Evolutionary conservation across 2,329 filamentous ascomycete species (phyloP), one percentile per base, ranked within the genome.

Genomic region (Nemania sp.): DNA sequence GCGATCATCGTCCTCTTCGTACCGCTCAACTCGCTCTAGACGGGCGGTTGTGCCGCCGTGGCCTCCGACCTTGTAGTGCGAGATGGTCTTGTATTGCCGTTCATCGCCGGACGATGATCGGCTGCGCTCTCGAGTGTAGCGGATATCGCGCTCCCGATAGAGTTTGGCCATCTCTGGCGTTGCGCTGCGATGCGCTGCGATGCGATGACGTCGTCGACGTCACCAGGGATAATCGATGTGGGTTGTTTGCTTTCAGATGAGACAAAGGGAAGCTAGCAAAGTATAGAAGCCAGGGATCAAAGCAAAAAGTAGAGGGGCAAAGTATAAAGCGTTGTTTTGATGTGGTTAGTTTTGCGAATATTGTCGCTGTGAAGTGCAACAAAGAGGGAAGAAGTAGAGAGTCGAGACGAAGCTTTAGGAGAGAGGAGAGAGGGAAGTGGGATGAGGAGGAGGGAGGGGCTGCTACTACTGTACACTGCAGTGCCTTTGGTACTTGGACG

Each of bases 61-160:
- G n/a, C 67, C 67, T 13, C 67, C 67, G 29, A 74, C 72, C 45
- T 74, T 74, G 62, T 74, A 74, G 34, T 68, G 66, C 49, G 73
- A 62, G 34, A 62, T 71, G 39, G 64, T 62, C 61, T 70, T 73
- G 52, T 70, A 70, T 49, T 65, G 68, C 1, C 67, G 68, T 51
- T 68, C 69, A 2, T 74, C 72, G 9, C 67, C 71, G 32, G 67
- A 66, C 13, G 66, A 67, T 13, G 69, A 70, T 12, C 63, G 69
- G 42, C 69, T 71, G 15, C 66, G 67, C 13, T 72, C 71, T 34
- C 70, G 67, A 45, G 69, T 71, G 64, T 71, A 71, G 62, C 71
- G 71, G 47, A 71, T 59, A 57, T 73, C 71, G 59, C 69, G 69
- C 64, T 73, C 71, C 37, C 67, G 68, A 59, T 72, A 73, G 40